Evolutionary conservation across 2,329 filamentous ascomycete genomes (phyloP).

Genomic region (Byssoonygena ceratinophila): DNA sequence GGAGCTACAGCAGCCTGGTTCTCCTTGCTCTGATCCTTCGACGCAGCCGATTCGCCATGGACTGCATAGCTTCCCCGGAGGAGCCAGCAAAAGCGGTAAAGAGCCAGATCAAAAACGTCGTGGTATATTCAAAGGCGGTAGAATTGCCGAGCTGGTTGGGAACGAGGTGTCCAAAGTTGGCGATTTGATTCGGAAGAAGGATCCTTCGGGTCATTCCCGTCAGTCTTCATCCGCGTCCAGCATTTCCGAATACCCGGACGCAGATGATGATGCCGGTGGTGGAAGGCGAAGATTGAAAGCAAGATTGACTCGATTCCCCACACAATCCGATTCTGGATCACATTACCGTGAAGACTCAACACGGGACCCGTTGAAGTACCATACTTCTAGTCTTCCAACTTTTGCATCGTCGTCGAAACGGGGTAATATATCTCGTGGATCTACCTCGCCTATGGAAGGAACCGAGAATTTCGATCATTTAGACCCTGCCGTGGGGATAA

Average conservation of each 20-base stretch:
- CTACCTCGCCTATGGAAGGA: neutral
- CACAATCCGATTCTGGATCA: constrained; percentile 27
- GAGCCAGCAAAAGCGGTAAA: neutral
- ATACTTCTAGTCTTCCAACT: constrained; percentile 39
- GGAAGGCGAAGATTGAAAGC: constrained; percentile 15
- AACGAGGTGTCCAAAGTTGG: constrained; percentile 53
- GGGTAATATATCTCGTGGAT: constrained; percentile 20
- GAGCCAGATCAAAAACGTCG: constrained; percentile 50
- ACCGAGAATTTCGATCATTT: neutral
- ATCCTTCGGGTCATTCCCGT: constrained; percentile 36
- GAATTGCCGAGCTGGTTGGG: constrained; percentile 63
- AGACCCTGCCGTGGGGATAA: neutral
- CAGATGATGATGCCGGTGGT: constrained; percentile 33
- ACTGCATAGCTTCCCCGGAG: neutral
- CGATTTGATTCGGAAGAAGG: constrained; percentile 51
- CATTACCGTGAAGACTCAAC: constrained; percentile 28
- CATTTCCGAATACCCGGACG: constrained; percentile 40
- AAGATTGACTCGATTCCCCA: constrained; percentile 27
- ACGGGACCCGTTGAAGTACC: constrained; percentile 30
- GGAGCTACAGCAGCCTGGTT: neutral
- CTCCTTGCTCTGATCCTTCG: neutral
- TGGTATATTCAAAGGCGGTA: constrained; percentile 66
- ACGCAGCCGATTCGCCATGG: neutral
- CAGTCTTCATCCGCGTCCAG: constrained; percentile 38
- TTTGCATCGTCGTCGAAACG: constrained; percentile 42